Evolutionary conservation across 169 alveolate genomes (phyloP).

Genomic region (Eimeria maxima): DNA sequence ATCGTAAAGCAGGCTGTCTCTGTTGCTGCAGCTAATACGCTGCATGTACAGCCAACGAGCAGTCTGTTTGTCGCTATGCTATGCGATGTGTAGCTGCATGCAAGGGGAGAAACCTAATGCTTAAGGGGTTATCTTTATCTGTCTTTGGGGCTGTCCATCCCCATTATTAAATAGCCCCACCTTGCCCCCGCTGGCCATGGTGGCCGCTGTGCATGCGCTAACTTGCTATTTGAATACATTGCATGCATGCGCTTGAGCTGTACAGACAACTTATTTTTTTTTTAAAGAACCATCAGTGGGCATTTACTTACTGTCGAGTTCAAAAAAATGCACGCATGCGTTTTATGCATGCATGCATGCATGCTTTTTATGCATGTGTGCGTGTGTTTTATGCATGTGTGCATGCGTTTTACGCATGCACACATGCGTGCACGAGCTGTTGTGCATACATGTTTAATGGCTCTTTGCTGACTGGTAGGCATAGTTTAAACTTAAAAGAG

Average conservation of each 20-base stretch:
- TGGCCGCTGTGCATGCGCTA: neutral
- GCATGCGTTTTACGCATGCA: neutral
- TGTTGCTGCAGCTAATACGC: neutral
- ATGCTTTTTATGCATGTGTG: neutral
- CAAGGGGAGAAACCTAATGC: neutral
- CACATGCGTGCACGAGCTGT: neutral
- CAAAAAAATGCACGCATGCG: neutral
- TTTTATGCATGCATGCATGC: neutral
- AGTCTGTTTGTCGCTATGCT: neutral
- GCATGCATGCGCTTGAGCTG: neutral
- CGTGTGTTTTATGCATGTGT: neutral
- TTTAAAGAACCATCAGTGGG: neutral
- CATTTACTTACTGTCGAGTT: neutral
- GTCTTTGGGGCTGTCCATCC: neutral
- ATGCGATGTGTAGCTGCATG: neutral
- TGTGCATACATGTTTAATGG: neutral
- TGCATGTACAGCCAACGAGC: slow-evolving; percentile 19
- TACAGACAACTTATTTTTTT: neutral
- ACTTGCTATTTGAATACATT: neutral
- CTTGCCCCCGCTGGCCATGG: neutral
- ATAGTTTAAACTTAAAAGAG: neutral
- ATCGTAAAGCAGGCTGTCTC: neutral
- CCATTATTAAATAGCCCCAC: neutral
- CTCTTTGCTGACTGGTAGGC: neutral
- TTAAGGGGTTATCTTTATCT: neutral